Evolutionary conservation across 1,139 yeast species (phyloP), one percentile per base, ranked within the genome.

Genomic region (Pichia sp.): DNA sequence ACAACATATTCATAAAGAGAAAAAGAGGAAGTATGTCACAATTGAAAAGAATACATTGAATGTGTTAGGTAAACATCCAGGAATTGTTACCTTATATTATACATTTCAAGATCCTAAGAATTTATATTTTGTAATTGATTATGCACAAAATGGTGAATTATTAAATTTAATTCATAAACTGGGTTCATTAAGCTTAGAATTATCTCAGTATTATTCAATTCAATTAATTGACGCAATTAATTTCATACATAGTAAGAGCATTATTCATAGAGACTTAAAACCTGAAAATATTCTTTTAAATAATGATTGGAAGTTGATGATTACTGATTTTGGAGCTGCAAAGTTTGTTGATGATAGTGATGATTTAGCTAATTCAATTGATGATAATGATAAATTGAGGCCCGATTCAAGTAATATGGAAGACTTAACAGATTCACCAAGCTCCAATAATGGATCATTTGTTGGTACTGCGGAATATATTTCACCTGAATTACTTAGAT

Each of bases 31-130:
- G 69, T 95, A 93, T 65, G 99, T 93, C 55, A 91, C 91, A 64
- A 93, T 95, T 55, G 99, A 95, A 68, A 93, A 93, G 68, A 89
- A 89, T 63, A 93, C 98, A 1, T 74, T 95, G 61, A 90, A 91
- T 66, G 71, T 95, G 44, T 73, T 93, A 53, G 93, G 91, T 33
- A 83, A 85, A 52, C 91, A 85, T 62, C 89, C 90, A 45, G 99
- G 99, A 1, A 80, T 93, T 46, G 90, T 93, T 27, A 83, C 93
- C 19, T 74, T 93, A 47, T 88, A 87, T 65, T 95, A 88, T 68
- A 93, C 99, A 0, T 93, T 93, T 67, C 99, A 93, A 67, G 99
- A 95, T 67, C 87, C 87, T 52, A 80, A 83, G 53, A 85, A 91
- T 16, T 74, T 95, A 48, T 93, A 90, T 69, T 95, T 89, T 70